Evolutionary conservation across 352 stramenopile species (phyloP), one percentile per base, ranked within the genome.

Genomic region (Aphanomyces astaci): DNA sequence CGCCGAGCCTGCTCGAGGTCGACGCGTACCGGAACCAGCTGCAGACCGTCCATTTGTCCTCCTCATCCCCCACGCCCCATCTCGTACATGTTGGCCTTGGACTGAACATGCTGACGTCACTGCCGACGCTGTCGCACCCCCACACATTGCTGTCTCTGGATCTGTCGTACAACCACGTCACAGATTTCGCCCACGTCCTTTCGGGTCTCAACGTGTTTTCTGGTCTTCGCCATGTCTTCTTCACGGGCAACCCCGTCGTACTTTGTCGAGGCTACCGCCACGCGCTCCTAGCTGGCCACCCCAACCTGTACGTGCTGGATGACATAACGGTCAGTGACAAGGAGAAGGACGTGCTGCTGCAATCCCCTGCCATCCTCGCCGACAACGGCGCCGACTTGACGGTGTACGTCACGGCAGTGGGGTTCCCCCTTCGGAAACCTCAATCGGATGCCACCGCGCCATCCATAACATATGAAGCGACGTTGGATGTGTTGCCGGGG

Each of bases 1-100:
- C 62, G 24, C 28, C 62, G 33, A 59, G 43, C 2, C 3, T 68
- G 3, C 17, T 60, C 15, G 62, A 68, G 31, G 43, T 68, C 30
- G 62, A 68, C 25, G 62, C 62, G 31, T 68, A 68, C 30, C 57
- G 46, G 13, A 68, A 68, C 28, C 5, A 22, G 22, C 46, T 68
- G 3, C 10, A 11, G 5, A 15, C 13, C 13, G 62, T 68, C 28
- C 19, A 24, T 33, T n/a, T 59, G 15, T 2, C 17, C 4, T n/a
- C n/a, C n/a, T n/a, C n/a, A n/a, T 31, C 22, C 27, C 13, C 13
- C 22, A 43, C 36, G 15, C 48, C 46, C 3, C 22, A 24, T n/a
- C 43, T 68, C 1, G 62, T 68, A n/a, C 62, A 68, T 27, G 22
- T 68, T 3, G 62, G 62, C 10, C 33, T 68, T 17, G 62, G 62